Conservation (phyloP, 306 rosid genomes). For the Pyrus betulifolia region DNA sequence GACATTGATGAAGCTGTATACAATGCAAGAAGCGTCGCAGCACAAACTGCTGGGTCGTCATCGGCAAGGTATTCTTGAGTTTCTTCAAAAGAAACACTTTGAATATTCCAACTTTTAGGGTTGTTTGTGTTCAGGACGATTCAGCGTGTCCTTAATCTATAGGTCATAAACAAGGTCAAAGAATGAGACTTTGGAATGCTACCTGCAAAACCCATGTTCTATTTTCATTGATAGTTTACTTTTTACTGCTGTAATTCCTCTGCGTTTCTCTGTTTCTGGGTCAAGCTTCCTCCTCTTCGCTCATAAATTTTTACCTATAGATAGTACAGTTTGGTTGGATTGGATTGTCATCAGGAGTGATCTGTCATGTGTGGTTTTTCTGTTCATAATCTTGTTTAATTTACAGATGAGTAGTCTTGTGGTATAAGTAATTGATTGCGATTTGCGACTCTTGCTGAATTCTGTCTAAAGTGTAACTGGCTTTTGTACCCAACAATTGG, state of each 20-base stretch:
- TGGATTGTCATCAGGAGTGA: background rate
- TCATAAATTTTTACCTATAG: background rate
- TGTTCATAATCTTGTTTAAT: background rate
- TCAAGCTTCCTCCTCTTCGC: background rate
- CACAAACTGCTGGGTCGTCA: conserved; percentile 90
- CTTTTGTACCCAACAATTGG: background rate
- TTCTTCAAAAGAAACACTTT: background rate
- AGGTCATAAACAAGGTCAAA: background rate
- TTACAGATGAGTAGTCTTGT: background rate
- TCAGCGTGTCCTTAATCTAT: background rate
- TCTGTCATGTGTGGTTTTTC: background rate
- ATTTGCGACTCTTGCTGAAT: background rate
- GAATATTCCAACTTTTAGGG: background rate
- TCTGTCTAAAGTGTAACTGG: background rate
- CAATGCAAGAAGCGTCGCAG: conserved; percentile 53
- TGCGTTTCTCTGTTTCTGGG: background rate
- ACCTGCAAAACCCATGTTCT: background rate
- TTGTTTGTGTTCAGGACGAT: background rate
- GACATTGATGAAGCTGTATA: conserved; percentile 43
- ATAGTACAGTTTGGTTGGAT: background rate
- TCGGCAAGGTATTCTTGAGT: conserved; percentile 55
- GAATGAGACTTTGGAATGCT: background rate
- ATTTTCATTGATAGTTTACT: background rate
- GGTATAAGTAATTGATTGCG: background rate
- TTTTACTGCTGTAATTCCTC: background rate